Percentiles rank a stretch among this genome's conserved stretches.
Conservation (phyloP, 345 rosid species). For the Odontarrhena argentea region DNA sequence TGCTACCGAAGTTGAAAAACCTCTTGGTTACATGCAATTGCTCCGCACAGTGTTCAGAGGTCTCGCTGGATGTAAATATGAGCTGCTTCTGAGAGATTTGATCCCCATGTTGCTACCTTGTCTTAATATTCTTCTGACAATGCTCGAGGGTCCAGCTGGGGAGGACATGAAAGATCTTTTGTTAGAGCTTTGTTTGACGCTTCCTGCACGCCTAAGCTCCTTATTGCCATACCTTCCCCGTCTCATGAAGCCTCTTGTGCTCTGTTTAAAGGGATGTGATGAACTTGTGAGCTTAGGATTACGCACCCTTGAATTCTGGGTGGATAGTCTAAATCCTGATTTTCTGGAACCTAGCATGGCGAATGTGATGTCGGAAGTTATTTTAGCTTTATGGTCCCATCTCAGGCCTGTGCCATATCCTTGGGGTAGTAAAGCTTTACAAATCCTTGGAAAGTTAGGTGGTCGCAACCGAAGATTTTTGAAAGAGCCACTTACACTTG, state of each 20-base stretch:
- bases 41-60: slow-evolving; percentile 90
- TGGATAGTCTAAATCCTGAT: slow-evolving; percentile 98
- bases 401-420: slow-evolving; percentile 92
- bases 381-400: slow-evolving; percentile 96
- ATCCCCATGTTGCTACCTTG: slow-evolving; percentile 91
- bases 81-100: slow-evolving; percentile 83
- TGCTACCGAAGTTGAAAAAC: slow-evolving; percentile 92
- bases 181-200: slow-evolving; percentile 86
- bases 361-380: slow-evolving; percentile 94
- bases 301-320: slow-evolving; percentile 98
- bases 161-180: slow-evolving; percentile 92
- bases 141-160: slow-evolving; percentile 97
- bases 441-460: slow-evolving; percentile 96
- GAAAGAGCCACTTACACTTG: slow-evolving; percentile 95
- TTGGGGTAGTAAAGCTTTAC: slow-evolving; percentile 93
- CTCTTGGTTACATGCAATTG: slow-evolving; percentile 93
- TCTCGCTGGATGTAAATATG: slow-evolving; percentile 91
- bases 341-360: slow-evolving; percentile 98
- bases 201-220: slow-evolving; percentile 98
- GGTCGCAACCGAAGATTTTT: slow-evolving; percentile 97
- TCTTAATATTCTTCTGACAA: slow-evolving; percentile 81
- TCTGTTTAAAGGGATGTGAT: slow-evolving; percentile 84
- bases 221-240: slow-evolving; percentile 88
- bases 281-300: slow-evolving; percentile 86
- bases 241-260: slow-evolving; percentile 93